Evolutionary conservation across 169 alveolate genomes (phyloP).

Genomic region (Eimeria tenella): DNA sequence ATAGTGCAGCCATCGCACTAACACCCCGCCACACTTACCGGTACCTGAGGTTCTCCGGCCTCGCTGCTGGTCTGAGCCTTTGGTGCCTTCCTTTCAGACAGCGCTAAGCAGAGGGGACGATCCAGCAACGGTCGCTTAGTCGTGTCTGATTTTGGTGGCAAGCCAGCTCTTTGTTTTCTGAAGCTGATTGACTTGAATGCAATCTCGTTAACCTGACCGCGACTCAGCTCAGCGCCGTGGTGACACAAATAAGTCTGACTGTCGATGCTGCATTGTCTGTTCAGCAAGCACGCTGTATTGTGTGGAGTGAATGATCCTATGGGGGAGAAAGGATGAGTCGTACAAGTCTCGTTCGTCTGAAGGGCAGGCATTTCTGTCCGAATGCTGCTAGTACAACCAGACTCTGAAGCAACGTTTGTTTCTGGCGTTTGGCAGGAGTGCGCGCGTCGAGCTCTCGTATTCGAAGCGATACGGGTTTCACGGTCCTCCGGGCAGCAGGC

Average conservation of each 20-base stretch:
- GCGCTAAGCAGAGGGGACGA: not conserved
- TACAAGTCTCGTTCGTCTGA: conserved; percentile 62
- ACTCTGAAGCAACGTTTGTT: conserved; percentile 32
- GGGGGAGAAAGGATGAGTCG: not conserved
- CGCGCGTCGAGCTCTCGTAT: not conserved
- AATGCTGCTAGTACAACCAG: conserved; percentile 63
- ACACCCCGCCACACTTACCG: conserved; percentile 25
- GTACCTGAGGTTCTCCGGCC: conserved; percentile 1
- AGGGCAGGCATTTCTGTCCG: conserved; percentile 21
- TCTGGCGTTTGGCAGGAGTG: not conserved
- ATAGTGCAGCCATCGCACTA: conserved; percentile 25
- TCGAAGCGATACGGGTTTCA: not conserved
- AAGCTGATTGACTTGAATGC: not conserved
- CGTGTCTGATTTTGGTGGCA: not conserved
- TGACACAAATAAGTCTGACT: not conserved
- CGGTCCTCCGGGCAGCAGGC: not conserved
- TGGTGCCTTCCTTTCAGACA: conserved; percentile 6
- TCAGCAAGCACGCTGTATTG: too few species aligned
- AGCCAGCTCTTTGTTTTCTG: not conserved
- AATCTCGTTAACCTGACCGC: conserved; percentile 25
- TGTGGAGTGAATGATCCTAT: not conserved
- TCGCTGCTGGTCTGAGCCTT: conserved; percentile 5
- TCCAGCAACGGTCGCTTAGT: not conserved
- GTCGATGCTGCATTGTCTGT: not conserved
- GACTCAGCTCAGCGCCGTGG: not conserved